Percentiles rank a stretch among this genome's conserved stretches.
phyloP scores from a whole-genome alignment of 371 early-diverging fungal species.

The Nematocida minor region DNA sequence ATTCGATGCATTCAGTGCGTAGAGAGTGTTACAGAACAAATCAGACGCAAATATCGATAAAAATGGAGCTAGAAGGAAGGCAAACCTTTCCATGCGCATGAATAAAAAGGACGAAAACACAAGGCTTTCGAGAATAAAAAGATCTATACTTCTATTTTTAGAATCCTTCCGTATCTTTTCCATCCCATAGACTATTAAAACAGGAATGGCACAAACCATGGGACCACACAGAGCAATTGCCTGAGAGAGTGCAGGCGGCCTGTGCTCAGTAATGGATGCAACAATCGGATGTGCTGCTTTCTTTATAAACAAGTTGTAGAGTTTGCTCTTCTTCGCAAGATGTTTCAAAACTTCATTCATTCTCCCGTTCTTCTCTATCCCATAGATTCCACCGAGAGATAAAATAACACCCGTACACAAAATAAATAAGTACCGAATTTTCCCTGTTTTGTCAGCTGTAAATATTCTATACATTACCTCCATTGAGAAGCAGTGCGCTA shows the following conservation, averaged over 20 bases:
- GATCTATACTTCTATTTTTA: background rate
- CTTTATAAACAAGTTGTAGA: slow-evolving; percentile 36
- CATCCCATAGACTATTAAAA: background rate
- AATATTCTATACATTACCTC: no score
- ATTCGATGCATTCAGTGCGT: slow-evolving; percentile 62
- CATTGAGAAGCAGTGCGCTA: background rate
- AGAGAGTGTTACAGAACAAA: slow-evolving; percentile 67
- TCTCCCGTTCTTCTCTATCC: no score
- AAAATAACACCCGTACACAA: no score
- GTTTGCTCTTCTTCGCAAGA: background rate
- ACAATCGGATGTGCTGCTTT: slow-evolving; percentile 39
- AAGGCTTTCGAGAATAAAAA: background rate
- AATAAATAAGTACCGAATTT: no score
- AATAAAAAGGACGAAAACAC: slow-evolving; percentile 1
- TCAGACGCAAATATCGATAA: background rate
- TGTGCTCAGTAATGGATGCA: slow-evolving; percentile 23
- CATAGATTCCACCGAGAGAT: no score
- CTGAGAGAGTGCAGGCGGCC: background rate
- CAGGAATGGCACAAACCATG: background rate
- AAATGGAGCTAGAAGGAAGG: slow-evolving; percentile 31
- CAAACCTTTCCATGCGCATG: slow-evolving; percentile 41
- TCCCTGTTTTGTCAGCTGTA: no score
- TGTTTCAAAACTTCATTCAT: background rate
- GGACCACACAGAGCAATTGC: background rate
- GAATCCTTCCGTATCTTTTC: background rate